These are phyloP conservation scores for Phytophthora megakarya DNA, from an alignment of 352 stramenopile genomes.

Conservation along the genomic window DNA sequence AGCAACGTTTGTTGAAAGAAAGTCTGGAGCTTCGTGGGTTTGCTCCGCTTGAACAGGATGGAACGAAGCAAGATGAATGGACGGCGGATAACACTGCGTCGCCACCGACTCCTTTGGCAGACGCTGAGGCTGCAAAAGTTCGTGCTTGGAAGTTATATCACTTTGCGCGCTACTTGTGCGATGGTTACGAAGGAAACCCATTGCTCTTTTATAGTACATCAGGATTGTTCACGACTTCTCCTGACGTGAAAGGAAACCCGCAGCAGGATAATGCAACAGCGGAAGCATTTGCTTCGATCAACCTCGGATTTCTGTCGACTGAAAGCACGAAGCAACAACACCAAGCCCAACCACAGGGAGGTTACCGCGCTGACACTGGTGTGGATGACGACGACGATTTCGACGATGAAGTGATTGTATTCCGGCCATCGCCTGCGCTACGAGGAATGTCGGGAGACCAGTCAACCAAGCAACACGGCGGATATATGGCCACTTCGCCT, in stretches of 20 bases:
- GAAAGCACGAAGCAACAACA: conserved; percentile 22
- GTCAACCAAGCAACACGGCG: conserved; percentile 21
- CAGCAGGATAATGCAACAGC: conserved; percentile 23
- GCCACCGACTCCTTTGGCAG: conserved; percentile 33
- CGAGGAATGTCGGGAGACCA: conserved; percentile 33
- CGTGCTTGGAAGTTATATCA: conserved; percentile 68
- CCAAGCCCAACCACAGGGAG: conserved; percentile 12
- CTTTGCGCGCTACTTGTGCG: conserved; percentile 64
- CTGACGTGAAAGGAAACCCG: conserved; percentile 13
- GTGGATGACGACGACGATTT: conserved; percentile 75
- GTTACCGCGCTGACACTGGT: conserved; percentile 4
- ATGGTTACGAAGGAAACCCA: conserved; percentile 61
- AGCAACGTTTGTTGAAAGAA: conserved; percentile 70
- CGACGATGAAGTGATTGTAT: conserved; percentile 88
- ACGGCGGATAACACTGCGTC: conserved; percentile 18
- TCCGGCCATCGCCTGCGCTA: conserved; percentile 61
- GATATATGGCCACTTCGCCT: conserved; percentile 9
- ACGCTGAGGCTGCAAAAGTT: conserved; percentile 53
- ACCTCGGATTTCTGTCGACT: conserved; percentile 37
- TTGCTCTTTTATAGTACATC: conserved; percentile 47
- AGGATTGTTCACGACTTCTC: conserved; percentile 36
- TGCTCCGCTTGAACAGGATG: conserved; percentile 45
- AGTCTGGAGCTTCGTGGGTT: conserved; percentile 77
- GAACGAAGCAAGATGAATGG: conserved; percentile 27
- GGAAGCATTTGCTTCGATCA: conserved; percentile 32